A percentile compares a stretch with the other conserved stretches of the same genome.
phyloP scores from a whole-genome alignment of 73 alveolate genomes.

The Breviolum minutum region DNA sequence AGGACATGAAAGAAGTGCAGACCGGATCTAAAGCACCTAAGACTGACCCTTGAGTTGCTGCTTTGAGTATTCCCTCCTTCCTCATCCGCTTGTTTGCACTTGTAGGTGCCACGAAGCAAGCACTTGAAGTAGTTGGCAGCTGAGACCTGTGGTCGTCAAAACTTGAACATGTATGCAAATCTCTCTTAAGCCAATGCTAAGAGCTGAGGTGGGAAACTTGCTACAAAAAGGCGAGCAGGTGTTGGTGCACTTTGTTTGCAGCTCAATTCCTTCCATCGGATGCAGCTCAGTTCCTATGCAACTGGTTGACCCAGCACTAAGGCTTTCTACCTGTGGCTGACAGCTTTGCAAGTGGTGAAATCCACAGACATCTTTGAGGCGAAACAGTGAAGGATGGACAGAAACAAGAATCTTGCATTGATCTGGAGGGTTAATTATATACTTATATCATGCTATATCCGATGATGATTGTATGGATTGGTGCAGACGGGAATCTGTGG shows the following conservation, averaged over 20 bases:
- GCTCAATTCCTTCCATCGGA: neutral
- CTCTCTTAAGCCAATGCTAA: neutral
- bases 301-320: neutral
- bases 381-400: too few relatives aligned
- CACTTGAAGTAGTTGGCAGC: slow-evolving; percentile 11
- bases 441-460: too few relatives aligned
- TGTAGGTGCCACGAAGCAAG: neutral
- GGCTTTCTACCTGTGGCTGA: slow-evolving; percentile 23
- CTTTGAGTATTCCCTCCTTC: too few relatives aligned
- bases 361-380: neutral
- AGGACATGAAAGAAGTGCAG: too few relatives aligned
- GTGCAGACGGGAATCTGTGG: too few relatives aligned
- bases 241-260: neutral
- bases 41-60: too few relatives aligned
- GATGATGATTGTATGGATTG: too few relatives aligned
- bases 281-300: neutral
- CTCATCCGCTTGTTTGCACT: too few relatives aligned
- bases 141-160: neutral
- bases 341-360: neutral
- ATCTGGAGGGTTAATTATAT: too few relatives aligned
- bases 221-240: neutral
- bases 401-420: too few relatives aligned
- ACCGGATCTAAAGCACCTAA: too few relatives aligned
- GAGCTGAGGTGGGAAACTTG: neutral
- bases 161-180: neutral